Evolutionary conservation across 164 flowering plant species (phyloP), one percentile per base, ranked within the genome.

Genomic region (Taxillus chinensis): DNA sequence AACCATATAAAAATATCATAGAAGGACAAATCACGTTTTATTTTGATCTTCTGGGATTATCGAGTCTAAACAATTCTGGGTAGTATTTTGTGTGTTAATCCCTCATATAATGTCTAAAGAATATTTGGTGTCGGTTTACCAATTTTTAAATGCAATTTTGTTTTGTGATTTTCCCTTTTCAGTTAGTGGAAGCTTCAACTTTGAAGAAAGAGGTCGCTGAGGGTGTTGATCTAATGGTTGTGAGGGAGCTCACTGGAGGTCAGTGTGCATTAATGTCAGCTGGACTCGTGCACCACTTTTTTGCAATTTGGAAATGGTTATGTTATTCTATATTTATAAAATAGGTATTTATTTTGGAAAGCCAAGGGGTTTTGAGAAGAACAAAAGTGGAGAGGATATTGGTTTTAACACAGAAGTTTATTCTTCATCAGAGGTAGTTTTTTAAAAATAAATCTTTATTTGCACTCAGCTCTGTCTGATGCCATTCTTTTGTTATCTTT

Each of bases 171-270:
- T 37, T 15, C 52, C 17, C 11, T 75, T 70, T 62, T 13, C 71
- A 93, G 99, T 85, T 93, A 60, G 95, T 86, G 62, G 97, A 93
- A 71, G 81, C 97, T 52, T 91, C 99, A 61, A 90, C 97, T 38
- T 74, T 93, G 79, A 93, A 93, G 78, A 87, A 69, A 72, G 99
- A 93, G 73, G 82, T 93, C 62, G 99, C 96, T 61, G 92, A 90
- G 71, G 99, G 96, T 69, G 99, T 93, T 66, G 99, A 93, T 61
- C 75, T 93, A 42, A 86, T 93, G 96, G 99, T 93, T 70, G 90
- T 93, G 13, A 86, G 99, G 73, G 99, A 93, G 80, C 99, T 93
- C 52, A 93, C 99, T 9, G 97, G 97, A 82, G 99, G 99, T 93
- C 51, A 67, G 77, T 55, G 58, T 66, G 2, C 45, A 8, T 64